Evolutionary conservation across 305 asterid species (phyloP), one percentile per base, ranked within the genome.

Genomic region (Solanum hybrid): DNA sequence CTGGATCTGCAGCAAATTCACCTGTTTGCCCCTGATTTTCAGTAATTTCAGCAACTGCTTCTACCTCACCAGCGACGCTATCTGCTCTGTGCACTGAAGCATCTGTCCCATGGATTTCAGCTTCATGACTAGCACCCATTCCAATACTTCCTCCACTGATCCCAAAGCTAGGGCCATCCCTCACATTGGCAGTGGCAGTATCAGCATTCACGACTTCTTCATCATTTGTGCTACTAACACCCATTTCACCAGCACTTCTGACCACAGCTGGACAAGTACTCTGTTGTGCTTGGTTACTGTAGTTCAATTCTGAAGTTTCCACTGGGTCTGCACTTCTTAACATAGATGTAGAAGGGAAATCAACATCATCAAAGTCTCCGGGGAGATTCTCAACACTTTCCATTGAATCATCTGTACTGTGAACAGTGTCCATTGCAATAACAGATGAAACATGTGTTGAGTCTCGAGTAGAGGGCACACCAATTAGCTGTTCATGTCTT

Each of bases 61-160:
- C 99, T 70, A 94, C 97, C 91, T 97, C 99, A 92, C 98, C 98
- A 31, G 95, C 95, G 70, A 94, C 94, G 88, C 99, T 97, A 91
- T 96, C 98, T 70, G 95, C 91, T 95, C 99, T 94, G 84, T 96
- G 94, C 86, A 96, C 91, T 91, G 96, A 95, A 86, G 95, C 95
- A 91, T 92, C 97, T 84, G 92, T 91, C 79, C 99, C 99, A 83
- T 98, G 99, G 89, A 98, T 97, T 93, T 98, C 99, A 93, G 99
- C 99, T 95, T 98, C 99, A 94, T 98, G 99, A 95, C 99, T 97
- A 82, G 99, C 99, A 91, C 99, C 99, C 99, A 98, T 97, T 79
- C 99, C 99, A 79, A 98, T 98, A 91, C 99, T 97, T 90, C 99
- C 99, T 77, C 98, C 99, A 91, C 99, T 98, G 89, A 96, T 92